A percentile compares a stretch with the other conserved stretches of the same genome.
Evolutionary conservation across 1,284 basidiomycete species (phyloP).

Genomic region (Papiliotrema flavescens): DNA sequence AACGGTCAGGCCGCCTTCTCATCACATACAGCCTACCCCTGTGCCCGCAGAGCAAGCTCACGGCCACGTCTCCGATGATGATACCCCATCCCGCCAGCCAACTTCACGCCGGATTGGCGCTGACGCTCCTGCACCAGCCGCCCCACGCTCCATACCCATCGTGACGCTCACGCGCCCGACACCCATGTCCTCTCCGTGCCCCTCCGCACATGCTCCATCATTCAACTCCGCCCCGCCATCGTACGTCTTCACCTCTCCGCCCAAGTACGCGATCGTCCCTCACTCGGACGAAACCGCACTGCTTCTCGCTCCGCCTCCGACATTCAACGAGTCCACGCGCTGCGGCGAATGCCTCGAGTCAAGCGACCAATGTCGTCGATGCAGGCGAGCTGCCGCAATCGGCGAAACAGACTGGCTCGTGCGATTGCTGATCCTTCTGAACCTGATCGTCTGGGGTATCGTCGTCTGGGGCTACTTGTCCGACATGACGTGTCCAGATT

Average conservation of each 20-base stretch:
- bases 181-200: background rate
- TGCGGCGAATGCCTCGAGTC: background rate
- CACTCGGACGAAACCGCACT: background rate
- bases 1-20: no score
- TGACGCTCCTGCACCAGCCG: no score
- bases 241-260: slow-evolving; percentile 3
- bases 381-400: no score
- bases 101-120: no score
- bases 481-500: no score
- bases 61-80: no score
- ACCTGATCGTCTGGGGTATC: slow-evolving; percentile 2
- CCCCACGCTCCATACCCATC: background rate
- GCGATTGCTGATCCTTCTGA: background rate
- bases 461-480: slow-evolving; percentile 2
- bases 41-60: no score
- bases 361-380: background rate
- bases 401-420: background rate
- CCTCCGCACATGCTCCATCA: background rate
- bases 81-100: no score
- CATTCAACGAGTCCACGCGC: slow-evolving; percentile 1
- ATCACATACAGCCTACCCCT: no score
- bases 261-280: slow-evolving; percentile 5
- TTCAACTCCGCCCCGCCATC: background rate
- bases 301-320: slow-evolving; percentile 5
- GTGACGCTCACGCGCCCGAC: background rate